Evolutionary conservation across 208 protist genomes (phyloP).

Genomic region (Trichomonas gallinae): DNA sequence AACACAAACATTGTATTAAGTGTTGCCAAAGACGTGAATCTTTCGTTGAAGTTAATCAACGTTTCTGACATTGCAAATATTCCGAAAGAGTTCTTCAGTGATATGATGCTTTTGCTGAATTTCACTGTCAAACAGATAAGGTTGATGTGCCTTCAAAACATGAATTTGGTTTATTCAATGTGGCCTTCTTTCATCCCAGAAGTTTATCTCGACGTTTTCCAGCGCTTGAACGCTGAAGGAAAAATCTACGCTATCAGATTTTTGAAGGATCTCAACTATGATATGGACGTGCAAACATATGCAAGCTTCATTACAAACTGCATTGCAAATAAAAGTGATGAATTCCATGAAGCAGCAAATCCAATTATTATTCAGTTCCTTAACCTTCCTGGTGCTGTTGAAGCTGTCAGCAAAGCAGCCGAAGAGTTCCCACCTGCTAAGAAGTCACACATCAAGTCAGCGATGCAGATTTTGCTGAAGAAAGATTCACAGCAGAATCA

Average conservation of each 20-base stretch:
- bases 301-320: not conserved
- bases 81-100: not conserved
- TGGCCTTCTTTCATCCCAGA: not conserved
- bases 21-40: not conserved
- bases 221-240: not conserved
- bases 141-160: not conserved
- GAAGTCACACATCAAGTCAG: not conserved
- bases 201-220: not conserved
- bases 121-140: not conserved
- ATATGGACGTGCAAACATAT: not conserved
- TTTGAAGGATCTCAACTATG: not conserved
- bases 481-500: not conserved
- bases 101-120: not conserved
- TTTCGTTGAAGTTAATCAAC: not conserved
- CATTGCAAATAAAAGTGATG: not conserved
- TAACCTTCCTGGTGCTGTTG: not conserved
- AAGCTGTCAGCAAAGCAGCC: not conserved
- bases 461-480: not conserved
- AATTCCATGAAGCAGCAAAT: not conserved
- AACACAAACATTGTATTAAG: not conserved
- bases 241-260: not conserved
- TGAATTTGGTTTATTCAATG: not conserved
- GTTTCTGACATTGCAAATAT: not conserved
- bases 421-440: not conserved
- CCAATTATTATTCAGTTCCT: not conserved